These are phyloP conservation scores for Lathyrus sativus DNA, from an alignment of 306 rosid species.

Conservation along the genomic window DNA sequence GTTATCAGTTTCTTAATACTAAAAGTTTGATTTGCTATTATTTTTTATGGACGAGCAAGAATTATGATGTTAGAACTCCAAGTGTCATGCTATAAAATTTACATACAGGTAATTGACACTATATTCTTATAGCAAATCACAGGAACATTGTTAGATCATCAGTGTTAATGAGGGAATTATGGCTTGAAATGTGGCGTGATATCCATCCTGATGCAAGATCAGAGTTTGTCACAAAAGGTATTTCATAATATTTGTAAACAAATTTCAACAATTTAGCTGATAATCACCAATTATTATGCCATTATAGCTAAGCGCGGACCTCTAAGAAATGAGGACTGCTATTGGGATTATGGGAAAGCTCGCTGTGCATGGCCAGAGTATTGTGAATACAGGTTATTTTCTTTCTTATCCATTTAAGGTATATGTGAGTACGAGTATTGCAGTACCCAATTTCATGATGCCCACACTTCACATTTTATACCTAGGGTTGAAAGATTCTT, in stretches of 20 bases:
- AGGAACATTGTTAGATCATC: slow-evolving; percentile 96
- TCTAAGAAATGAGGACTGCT: slow-evolving; percentile 90
- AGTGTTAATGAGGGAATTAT: slow-evolving; percentile 90
- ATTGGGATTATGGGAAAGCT: slow-evolving; percentile 99
- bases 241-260: slow-evolving; percentile 11
- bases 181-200: slow-evolving; percentile 99
- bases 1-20: too few species aligned
- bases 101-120: slow-evolving; percentile 41
- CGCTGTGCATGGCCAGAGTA: slow-evolving; percentile 96
- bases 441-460: too few species aligned
- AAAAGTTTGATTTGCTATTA: too few species aligned
- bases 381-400: slow-evolving; percentile 90
- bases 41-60: slow-evolving; percentile 26
- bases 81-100: slow-evolving; percentile 10
- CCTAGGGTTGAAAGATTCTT: too few species aligned
- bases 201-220: slow-evolving; percentile 77
- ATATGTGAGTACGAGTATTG: background rate
- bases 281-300: slow-evolving; percentile 36
- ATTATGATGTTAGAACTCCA: slow-evolving; percentile 8
- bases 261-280: slow-evolving; percentile 36
- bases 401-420: slow-evolving; percentile 3
- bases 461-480: too few species aligned
- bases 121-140: slow-evolving; percentile 81
- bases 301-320: slow-evolving; percentile 95
- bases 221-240: slow-evolving; percentile 87